A percentile compares a stretch with the other conserved stretches of the same genome.
Evolutionary conservation across 768 basidiomycete species (phyloP).

Genomic region (Lentinula sp.): DNA sequence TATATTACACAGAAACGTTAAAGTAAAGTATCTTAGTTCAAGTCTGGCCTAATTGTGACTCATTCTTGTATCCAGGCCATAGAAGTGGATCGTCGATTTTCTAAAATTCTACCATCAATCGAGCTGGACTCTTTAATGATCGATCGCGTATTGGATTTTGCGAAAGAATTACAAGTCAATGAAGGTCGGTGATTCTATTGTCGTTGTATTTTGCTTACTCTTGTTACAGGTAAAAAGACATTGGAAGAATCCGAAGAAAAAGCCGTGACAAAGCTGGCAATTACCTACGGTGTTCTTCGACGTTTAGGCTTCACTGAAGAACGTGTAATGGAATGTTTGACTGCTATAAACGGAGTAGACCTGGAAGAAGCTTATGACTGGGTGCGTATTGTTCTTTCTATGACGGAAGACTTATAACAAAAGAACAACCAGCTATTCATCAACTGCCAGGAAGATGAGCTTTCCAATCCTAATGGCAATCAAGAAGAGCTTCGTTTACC

Average conservation of each 20-base stretch:
- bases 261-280: constrained; percentile 58
- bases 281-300: constrained; percentile 76
- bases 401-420: not conserved
- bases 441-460: constrained; percentile 57
- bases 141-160: constrained; percentile 54
- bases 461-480: constrained; percentile 19
- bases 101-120: constrained; percentile 55
- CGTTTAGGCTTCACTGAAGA: constrained; percentile 71
- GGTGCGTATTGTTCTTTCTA: constrained; percentile 41
- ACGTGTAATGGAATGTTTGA: constrained; percentile 67
- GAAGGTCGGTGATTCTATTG: constrained; percentile 15
- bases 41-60: not conserved
- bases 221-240: constrained; percentile 24
- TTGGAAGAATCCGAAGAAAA: constrained; percentile 68
- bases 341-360: constrained; percentile 55
- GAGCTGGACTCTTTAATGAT: constrained; percentile 56
- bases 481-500: constrained; percentile 18
- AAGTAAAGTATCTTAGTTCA: constrained; percentile 38
- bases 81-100: constrained; percentile 74
- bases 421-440: constrained; percentile 48
- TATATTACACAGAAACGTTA: constrained; percentile 38
- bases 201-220: constrained; percentile 1
- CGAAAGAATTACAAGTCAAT: constrained; percentile 25
- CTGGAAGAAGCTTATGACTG: constrained; percentile 90
- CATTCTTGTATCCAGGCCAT: constrained; percentile 45